phyloP scores from a whole-genome alignment of 768 basidiomycete genomes.

The Trametes punicea region DNA sequence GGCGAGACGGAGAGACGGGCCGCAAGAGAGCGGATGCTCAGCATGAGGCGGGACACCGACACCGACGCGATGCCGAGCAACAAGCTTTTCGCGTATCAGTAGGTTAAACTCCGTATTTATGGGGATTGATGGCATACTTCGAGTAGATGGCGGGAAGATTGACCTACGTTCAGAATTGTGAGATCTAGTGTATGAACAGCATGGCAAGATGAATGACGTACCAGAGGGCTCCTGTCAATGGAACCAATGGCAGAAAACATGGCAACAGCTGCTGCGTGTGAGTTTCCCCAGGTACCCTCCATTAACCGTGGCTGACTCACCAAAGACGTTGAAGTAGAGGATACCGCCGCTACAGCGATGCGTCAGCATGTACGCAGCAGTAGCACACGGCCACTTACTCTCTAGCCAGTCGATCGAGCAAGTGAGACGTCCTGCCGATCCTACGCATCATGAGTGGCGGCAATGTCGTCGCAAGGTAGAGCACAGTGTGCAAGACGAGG shows the following conservation, averaged over 20 bases:
- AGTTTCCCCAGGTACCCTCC: background rate
- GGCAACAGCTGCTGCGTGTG: background rate
- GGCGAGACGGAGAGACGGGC: constrained; percentile 39
- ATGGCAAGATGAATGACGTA: background rate
- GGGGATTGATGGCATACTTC: background rate
- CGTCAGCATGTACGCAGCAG: background rate
- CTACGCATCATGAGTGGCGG: constrained; percentile 12
- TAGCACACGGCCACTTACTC: constrained; percentile 10
- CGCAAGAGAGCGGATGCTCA: constrained; percentile 43
- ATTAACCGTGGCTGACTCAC: background rate
- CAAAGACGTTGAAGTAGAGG: constrained; percentile 19
- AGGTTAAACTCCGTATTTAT: too few species aligned
- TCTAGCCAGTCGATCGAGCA: constrained; percentile 16
- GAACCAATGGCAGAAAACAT: constrained; percentile 20
- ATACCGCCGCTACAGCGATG: constrained; percentile 14
- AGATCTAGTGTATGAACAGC: background rate
- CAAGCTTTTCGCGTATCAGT: background rate
- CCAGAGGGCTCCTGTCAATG: background rate
- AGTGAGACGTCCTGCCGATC: constrained; percentile 6
- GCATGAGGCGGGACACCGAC: constrained; percentile 37
- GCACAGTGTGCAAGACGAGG: constrained; percentile 19
- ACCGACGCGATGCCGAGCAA: constrained; percentile 24
- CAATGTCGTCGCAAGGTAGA: constrained; percentile 20
- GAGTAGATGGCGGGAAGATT: constrained; percentile 12
- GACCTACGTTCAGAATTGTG: background rate